phyloP scores from a whole-genome alignment of 495 filamentous ascomycete species.

The Xylaria venustula region DNA sequence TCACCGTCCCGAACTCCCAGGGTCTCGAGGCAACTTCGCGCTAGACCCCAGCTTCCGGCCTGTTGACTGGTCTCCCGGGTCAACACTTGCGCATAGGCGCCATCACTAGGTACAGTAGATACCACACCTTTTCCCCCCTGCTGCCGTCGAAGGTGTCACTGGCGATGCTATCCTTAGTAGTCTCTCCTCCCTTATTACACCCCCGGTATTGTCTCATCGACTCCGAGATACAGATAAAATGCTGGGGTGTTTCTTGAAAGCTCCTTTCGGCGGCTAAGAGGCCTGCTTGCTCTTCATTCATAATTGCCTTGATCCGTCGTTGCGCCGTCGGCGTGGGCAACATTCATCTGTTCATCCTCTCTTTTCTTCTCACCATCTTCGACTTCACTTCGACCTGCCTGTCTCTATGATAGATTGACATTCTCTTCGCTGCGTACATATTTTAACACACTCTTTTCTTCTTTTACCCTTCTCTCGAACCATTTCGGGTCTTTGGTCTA shows the following conservation, averaged over 20 bases:
- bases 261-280: not conserved
- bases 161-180: conserved; percentile 1
- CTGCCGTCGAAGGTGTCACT: not conserved
- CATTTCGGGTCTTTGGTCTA: not conserved
- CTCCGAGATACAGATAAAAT: not conserved
- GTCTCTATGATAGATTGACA: not conserved
- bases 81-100: conserved; percentile 1
- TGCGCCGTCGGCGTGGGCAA: not conserved
- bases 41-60: conserved; percentile 2
- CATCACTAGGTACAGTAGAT: conserved; percentile 2
- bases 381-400: not conserved
- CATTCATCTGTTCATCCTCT: not conserved
- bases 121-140: not conserved
- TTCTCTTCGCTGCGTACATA: not conserved
- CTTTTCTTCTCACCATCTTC: not conserved
- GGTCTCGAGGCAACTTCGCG: not conserved
- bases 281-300: conserved; percentile 5
- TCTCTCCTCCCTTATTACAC: not conserved
- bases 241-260: not conserved
- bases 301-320: not conserved
- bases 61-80: conserved; percentile 4
- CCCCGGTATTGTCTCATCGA: not conserved
- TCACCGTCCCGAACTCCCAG: no score
- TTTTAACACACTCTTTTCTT: conserved; percentile 2
- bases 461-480: not conserved